Percentiles rank a stretch among this genome's conserved stretches.
These are phyloP conservation scores for Cladosporium sp. DNA, from an alignment of 2,329 filamentous ascomycete species.

Conservation along the genomic window DNA sequence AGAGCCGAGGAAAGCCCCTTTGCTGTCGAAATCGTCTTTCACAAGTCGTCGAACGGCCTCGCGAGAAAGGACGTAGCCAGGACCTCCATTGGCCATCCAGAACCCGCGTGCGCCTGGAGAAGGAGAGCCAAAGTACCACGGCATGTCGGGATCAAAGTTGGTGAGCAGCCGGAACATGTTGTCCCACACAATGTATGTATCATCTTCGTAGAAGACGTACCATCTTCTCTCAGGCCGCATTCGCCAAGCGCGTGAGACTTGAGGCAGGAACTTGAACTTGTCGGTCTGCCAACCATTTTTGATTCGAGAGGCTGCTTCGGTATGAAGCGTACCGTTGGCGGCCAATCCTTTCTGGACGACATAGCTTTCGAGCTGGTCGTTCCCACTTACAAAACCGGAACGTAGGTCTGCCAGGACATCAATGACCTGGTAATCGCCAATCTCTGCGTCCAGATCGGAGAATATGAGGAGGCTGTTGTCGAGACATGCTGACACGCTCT, in stretches of 20 bases:
- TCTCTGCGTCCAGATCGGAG: constrained; percentile 44
- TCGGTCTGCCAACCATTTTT: constrained; percentile 49
- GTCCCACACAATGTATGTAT: constrained; percentile 45
- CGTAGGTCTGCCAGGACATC: constrained; percentile 48
- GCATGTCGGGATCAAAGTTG: constrained; percentile 39
- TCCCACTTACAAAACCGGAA: constrained; percentile 15
- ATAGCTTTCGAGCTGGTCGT: constrained; percentile 16
- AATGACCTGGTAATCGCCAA: constrained; percentile 38
- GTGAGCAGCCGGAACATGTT: constrained; percentile 43
- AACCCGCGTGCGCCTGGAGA: constrained; percentile 34
- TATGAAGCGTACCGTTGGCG: constrained; percentile 16
- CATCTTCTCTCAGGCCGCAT: constrained; percentile 45
- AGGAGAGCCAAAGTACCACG: constrained; percentile 47
- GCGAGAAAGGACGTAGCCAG: constrained; percentile 46
- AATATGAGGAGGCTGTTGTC: constrained; percentile 39
- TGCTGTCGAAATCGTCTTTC: constrained; percentile 19
- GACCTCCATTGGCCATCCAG: constrained; percentile 49
- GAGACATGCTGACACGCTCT: constrained; percentile 48
- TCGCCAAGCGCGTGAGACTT: constrained; percentile 47
- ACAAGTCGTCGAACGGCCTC: constrained; percentile 43
- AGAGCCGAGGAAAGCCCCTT: constrained; percentile 38
- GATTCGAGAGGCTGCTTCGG: background rate
- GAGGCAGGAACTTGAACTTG: constrained; percentile 53
- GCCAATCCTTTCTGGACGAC: constrained; percentile 16
- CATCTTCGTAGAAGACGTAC: constrained; percentile 52